Percentiles rank a stretch among this genome's conserved stretches.
Evolutionary conservation across 2,329 filamentous ascomycete species (phyloP).

Genomic region (Diaporthe sp.): DNA sequence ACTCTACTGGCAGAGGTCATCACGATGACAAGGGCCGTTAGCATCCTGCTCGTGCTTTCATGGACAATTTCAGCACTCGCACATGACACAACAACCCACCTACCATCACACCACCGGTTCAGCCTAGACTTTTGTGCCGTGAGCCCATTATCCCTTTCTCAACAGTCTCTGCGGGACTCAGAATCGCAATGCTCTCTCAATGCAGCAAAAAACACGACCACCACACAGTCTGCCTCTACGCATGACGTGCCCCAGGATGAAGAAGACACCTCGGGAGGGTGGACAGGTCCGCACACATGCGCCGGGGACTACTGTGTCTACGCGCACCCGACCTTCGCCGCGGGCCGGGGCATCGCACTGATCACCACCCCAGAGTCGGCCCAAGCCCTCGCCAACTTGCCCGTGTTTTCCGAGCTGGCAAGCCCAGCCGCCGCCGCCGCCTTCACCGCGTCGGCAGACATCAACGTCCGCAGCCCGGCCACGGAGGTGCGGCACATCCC

Average conservation of each 20-base stretch:
- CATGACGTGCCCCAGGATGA: neutral
- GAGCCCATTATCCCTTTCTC: slow-evolving; percentile 23
- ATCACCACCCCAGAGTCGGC: slow-evolving; percentile 40
- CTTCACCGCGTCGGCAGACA: slow-evolving; percentile 4
- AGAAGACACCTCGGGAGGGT: slow-evolving; percentile 32
- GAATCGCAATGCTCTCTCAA: slow-evolving; percentile 26
- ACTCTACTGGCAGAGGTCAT: neutral
- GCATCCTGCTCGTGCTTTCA: neutral
- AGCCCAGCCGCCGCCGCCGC: neutral
- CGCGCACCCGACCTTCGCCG: slow-evolving; percentile 39
- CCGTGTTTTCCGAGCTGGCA: slow-evolving; percentile 26
- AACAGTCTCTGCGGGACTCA: neutral
- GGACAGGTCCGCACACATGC: slow-evolving; percentile 42
- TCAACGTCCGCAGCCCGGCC: slow-evolving; percentile 16
- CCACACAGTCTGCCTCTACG: neutral
- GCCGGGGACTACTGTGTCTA: slow-evolving; percentile 42
- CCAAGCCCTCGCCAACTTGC: slow-evolving; percentile 41
- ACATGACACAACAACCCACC: neutral
- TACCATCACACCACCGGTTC: neutral
- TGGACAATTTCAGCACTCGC: neutral
- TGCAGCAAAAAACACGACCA: neutral
- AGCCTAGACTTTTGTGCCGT: slow-evolving; percentile 9
- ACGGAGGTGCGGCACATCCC: slow-evolving; percentile 26
- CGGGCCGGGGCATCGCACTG: slow-evolving; percentile 40
- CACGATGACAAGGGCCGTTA: neutral